Evolutionary conservation across 225 moss, liverwort and hornwort species (phyloP), one percentile per base, ranked within the genome.

Genomic region (Bryoerythrophyllum caledonicum): DNA sequence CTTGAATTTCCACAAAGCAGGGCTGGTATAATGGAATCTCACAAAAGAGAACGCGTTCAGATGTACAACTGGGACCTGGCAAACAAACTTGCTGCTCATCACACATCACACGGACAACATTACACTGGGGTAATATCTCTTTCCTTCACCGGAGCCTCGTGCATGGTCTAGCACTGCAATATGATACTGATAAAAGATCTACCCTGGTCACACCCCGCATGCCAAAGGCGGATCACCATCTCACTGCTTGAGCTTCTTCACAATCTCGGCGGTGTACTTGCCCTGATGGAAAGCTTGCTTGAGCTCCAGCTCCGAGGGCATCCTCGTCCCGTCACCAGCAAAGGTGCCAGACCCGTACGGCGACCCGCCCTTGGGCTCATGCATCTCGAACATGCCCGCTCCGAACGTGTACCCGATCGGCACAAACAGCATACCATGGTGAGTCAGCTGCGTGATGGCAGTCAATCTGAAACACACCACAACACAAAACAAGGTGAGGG

Each of bases 381-480:
- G 60, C 53, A 82, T 26, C 79, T 84, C 82, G 13, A 71, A 84
- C 87, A 87, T 87, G 60, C 82, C 84, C 9, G 68, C 80, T 68
- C 87, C 87, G n/a, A 84, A 84, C 26, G 87, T 84, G 79, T 84
- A 87, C 34, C 87, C 87, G 14, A 78, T 75, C 54, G 87, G 84
- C 64, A 87, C 87, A 49, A 80, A 87, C 48, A 87, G 74, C 65
- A 87, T 84, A 24, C 87, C 87, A 11, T 87, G 87, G 72, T 87
- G 87, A 2, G 79, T 65, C 82, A 87, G 65, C 67, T 87, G 87
- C 8, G 87, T 87, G 77, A 87, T 77, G 53, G 87, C 87, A 15
- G 87, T 87, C 77, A 87, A 80, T 32, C 87, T 87, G 87, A 41
- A 73, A 37, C 21, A 44, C 49, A 63, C 52, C 17, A 17, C 14